Conservation (phyloP, 1,284 basidiomycete genomes). For the Pterulicium gracile region DNA sequence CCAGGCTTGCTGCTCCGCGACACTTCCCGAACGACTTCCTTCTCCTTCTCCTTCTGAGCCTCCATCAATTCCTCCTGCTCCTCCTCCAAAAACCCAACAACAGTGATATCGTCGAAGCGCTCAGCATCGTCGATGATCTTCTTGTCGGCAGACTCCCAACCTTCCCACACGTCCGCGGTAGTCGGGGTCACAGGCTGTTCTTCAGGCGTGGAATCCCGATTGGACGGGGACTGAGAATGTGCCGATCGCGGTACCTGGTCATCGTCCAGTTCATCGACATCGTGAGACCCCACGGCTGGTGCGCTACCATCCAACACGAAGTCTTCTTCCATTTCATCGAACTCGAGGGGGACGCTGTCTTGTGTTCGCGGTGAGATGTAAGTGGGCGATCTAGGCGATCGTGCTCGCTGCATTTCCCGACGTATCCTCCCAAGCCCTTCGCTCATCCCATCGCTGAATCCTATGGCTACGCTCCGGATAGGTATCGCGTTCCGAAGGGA, state of each 20-base stretch:
- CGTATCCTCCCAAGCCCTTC: slow-evolving; percentile 43
- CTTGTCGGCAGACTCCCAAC: slow-evolving; percentile 31
- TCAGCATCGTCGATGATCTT: slow-evolving; percentile 47
- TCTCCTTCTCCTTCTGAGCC: slow-evolving; percentile 8
- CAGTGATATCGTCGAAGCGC: slow-evolving; percentile 50
- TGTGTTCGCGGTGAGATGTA: slow-evolving; percentile 17
- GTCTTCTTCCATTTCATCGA: slow-evolving; percentile 65
- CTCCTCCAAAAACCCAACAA: slow-evolving; percentile 52
- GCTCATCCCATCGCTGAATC: slow-evolving; percentile 46
- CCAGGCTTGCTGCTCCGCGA: neutral
- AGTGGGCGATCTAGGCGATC: slow-evolving; percentile 22
- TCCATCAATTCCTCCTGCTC: slow-evolving; percentile 26
- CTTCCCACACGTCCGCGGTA: slow-evolving; percentile 38
- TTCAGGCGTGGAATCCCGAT: neutral
- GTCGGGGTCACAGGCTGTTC: slow-evolving; percentile 21
- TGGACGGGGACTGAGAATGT: neutral
- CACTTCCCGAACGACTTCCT: neutral
- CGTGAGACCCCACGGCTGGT: neutral
- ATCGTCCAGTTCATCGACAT: neutral
- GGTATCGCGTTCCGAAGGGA: slow-evolving; percentile 45
- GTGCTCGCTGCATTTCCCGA: slow-evolving; percentile 40
- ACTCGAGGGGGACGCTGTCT: slow-evolving; percentile 44
- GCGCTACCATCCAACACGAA: slow-evolving; percentile 18
- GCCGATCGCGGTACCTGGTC: neutral
- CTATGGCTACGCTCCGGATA: slow-evolving; percentile 36